These are phyloP conservation scores for Gossypium arboreum DNA, from an alignment of 345 rosid genomes.

Conservation along the genomic window DNA sequence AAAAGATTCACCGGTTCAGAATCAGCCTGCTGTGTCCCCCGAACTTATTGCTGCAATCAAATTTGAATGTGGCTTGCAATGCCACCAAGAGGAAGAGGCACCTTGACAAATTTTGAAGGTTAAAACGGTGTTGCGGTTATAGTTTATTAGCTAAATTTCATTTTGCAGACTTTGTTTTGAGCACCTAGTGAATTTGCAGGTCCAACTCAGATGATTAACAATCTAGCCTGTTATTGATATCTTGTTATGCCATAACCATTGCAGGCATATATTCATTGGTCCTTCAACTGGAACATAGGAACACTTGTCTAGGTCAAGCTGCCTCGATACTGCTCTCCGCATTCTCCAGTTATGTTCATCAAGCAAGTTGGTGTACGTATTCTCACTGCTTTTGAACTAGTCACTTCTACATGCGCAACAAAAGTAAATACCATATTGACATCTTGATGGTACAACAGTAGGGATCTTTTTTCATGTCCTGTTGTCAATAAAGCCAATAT, in stretches of 20 bases:
- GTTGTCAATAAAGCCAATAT: neutral
- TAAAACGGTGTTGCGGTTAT: neutral
- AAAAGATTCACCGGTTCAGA: conserved; percentile 15
- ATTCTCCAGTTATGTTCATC: neutral
- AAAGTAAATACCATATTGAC: neutral
- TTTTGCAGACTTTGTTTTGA: neutral
- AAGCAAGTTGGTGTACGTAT: neutral
- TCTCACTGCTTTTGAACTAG: neutral
- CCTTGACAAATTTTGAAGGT: conserved; percentile 7
- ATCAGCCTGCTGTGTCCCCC: conserved; percentile 43
- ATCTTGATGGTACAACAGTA: neutral
- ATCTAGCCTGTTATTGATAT: neutral
- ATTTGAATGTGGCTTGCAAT: conserved; percentile 68
- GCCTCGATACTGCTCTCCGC: neutral
- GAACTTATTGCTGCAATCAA: conserved; percentile 78
- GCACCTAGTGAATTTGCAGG: neutral
- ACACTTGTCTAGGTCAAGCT: neutral
- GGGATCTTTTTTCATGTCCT: neutral
- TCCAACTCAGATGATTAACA: neutral
- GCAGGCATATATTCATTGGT: neutral
- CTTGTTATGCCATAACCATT: neutral
- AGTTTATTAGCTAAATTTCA: neutral
- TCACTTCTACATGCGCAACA: neutral
- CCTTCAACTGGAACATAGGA: neutral
- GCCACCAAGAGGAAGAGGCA: conserved; percentile 15